Percentiles rank a stretch among this genome's conserved stretches.
Conservation (phyloP, 768 basidiomycete genomes). For the Hemileccinum impolitum region DNA sequence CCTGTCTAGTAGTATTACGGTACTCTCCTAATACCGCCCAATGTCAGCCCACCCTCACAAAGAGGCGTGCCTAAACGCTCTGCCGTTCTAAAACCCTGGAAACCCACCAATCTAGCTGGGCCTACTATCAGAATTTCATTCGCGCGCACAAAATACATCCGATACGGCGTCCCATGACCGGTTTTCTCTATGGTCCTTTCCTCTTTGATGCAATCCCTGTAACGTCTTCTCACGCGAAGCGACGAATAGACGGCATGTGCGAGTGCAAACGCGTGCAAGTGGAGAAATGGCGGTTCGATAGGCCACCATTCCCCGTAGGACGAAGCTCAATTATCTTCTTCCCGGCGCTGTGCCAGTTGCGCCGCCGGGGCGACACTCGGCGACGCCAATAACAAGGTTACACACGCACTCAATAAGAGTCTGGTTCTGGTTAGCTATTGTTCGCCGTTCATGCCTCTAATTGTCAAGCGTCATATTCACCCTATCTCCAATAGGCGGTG, state of each 20-base stretch:
- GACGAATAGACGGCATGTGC: not conserved
- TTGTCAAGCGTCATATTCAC: not conserved
- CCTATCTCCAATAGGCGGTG: not conserved
- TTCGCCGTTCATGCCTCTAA: not conserved
- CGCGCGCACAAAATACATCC: not conserved
- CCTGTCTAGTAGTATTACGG: too few relatives aligned
- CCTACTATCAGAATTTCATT: not conserved
- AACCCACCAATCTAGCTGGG: not conserved
- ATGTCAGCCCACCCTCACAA: not conserved
- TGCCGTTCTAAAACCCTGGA: not conserved
- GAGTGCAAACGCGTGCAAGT: not conserved
- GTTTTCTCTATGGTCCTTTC: not conserved
- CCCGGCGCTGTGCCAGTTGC: not conserved
- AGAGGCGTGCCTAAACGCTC: not conserved
- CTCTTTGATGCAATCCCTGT: not conserved
- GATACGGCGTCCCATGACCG: not conserved
- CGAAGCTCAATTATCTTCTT: not conserved
- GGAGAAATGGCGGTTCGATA: not conserved
- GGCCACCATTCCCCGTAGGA: not conserved
- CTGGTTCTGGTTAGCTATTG: not conserved
- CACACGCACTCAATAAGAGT: not conserved
- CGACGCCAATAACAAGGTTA: not conserved
- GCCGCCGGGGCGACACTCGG: not conserved
- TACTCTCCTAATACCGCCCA: not conserved
- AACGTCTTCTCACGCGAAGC: slow-evolving; percentile 4